phyloP scores from a whole-genome alignment of 257 asterid genomes.

The Lavandula angustifolia region DNA sequence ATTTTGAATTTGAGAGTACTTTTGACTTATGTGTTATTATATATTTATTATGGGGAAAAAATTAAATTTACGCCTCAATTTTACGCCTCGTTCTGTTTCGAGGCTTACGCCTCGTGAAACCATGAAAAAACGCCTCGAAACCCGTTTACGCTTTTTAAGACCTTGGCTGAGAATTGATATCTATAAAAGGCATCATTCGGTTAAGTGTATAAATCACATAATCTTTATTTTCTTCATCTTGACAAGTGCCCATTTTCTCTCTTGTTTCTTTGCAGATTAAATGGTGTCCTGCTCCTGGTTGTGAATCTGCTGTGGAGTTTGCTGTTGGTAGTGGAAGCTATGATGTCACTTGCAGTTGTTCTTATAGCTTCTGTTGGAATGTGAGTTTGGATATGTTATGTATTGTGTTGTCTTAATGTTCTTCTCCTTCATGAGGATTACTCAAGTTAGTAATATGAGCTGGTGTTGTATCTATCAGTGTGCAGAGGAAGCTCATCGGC shows the following conservation, averaged over 20 bases:
- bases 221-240: constrained; percentile 14
- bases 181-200: constrained; percentile 19
- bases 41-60: no score
- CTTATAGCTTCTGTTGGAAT: constrained; percentile 95
- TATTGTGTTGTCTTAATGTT: constrained; percentile 10
- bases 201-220: constrained; percentile 8
- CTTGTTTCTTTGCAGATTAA: constrained; percentile 61
- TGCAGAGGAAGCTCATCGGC: no score
- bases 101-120: no score
- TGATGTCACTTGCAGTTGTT: constrained; percentile 92
- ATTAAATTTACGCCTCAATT: no score
- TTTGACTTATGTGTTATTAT: no score
- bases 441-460: constrained; percentile 23
- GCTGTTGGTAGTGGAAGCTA: constrained; percentile 93
- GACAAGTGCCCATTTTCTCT: constrained; percentile 1
- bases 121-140: no score
- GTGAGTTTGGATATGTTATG: constrained; percentile 55
- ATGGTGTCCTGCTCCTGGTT: constrained; percentile 99
- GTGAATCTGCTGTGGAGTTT: constrained; percentile 88
- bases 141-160: no score
- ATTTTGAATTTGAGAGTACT: no score
- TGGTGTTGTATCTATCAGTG: constrained; percentile 30
- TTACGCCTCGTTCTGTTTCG: no score
- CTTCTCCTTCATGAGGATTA: constrained; percentile 23
- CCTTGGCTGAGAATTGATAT: no score